phyloP scores from a whole-genome alignment of 2,329 filamentous ascomycete species.

The Penicillium sp. region DNA sequence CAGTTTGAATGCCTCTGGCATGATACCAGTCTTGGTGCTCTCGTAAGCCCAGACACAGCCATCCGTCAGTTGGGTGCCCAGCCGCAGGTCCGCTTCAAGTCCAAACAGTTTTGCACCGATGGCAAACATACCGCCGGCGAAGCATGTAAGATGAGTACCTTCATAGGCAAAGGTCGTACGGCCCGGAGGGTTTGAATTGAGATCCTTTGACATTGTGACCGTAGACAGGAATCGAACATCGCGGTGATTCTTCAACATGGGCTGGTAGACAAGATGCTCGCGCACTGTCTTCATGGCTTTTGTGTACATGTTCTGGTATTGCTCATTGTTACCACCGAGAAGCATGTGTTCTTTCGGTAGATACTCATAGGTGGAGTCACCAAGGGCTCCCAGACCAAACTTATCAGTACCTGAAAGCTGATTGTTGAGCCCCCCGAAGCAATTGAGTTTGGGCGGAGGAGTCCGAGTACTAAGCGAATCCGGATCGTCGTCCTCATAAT shows the following conservation, averaged over 20 bases:
- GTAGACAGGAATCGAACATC: constrained; percentile 50
- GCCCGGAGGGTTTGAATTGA: constrained; percentile 19
- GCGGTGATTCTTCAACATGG: constrained; percentile 49
- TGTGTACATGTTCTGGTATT: constrained; percentile 52
- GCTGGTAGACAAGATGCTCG: constrained; percentile 50
- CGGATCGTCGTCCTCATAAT: constrained; percentile 25
- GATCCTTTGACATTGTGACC: constrained; percentile 26
- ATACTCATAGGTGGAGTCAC: constrained; percentile 57
- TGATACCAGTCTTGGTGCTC: constrained; percentile 61
- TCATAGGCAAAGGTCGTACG: constrained; percentile 52
- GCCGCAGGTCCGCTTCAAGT: constrained; percentile 58
- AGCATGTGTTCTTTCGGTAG: constrained; percentile 56
- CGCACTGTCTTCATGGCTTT: constrained; percentile 45
- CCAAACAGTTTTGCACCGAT: constrained; percentile 63
- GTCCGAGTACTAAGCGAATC: constrained; percentile 18
- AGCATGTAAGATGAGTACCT: constrained; percentile 64
- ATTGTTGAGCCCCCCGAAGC: constrained; percentile 45
- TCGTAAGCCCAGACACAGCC: constrained; percentile 69
- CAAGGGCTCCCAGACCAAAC: constrained; percentile 51
- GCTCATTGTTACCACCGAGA: constrained; percentile 48
- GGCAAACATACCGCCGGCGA: constrained; percentile 66
- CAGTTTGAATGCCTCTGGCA: constrained; percentile 64
- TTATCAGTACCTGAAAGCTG: constrained; percentile 41
- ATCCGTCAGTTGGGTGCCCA: constrained; percentile 63
- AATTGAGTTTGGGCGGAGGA: constrained; percentile 32